These are phyloP conservation scores for Borealophlyctis nickersoniae DNA, from an alignment of 192 early-diverging fungal genomes.

Conservation along the genomic window DNA sequence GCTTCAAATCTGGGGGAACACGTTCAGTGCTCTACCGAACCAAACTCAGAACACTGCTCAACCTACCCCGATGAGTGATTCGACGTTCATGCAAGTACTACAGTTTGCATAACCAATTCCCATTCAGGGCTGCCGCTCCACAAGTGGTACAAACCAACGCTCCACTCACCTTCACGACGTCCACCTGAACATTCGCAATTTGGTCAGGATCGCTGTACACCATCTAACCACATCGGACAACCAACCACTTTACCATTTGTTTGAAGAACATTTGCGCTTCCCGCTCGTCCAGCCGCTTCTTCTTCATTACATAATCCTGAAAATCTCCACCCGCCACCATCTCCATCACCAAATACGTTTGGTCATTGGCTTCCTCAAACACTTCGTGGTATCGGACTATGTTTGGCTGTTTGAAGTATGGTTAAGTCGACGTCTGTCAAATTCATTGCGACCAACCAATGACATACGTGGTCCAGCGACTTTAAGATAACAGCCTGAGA, in stretches of 20 bases:
- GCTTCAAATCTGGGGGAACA: constrained; percentile 36
- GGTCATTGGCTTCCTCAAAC: constrained; percentile 14
- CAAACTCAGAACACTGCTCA: no score
- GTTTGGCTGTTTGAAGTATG: constrained; percentile 20
- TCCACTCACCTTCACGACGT: background rate
- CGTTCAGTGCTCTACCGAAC: no score
- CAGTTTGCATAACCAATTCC: background rate
- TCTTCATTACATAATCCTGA: constrained; percentile 14
- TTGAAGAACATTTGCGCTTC: constrained; percentile 17
- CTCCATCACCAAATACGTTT: constrained; percentile 31
- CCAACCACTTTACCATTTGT: constrained; percentile 39
- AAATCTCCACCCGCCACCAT: constrained; percentile 30
- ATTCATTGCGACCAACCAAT: no score
- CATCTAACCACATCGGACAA: no score
- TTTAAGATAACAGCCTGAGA: no score
- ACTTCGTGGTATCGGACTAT: constrained; percentile 29
- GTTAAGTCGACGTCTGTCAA: constrained; percentile 25
- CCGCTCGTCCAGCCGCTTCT: constrained; percentile 13
- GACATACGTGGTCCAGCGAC: no score
- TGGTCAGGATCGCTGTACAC: constrained; percentile 9
- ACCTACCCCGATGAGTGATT: constrained; percentile 30
- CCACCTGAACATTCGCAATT: no score
- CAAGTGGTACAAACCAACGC: no score
- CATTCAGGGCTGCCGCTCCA: no score
- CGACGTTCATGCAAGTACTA: constrained; percentile 22